These are phyloP conservation scores for Lasiosphaeria hispida DNA, from an alignment of 495 filamentous ascomycete genomes.

Conservation along the genomic window DNA sequence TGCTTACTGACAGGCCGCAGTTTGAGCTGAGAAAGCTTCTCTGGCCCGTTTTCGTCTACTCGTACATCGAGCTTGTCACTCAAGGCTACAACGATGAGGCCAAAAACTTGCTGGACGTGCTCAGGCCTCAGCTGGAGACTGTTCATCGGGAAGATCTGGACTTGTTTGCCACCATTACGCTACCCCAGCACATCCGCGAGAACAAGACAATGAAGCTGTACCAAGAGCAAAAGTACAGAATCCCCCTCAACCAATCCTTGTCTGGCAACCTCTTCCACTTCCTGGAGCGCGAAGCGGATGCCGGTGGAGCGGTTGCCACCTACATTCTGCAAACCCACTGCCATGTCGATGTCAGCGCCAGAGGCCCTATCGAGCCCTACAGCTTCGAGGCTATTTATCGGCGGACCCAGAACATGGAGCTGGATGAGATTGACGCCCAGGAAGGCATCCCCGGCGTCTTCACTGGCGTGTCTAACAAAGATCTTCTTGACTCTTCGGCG, in stretches of 20 bases:
- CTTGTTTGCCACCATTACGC: conserved; percentile 60
- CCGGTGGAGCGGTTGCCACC: conserved; percentile 73
- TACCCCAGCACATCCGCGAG: conserved; percentile 73
- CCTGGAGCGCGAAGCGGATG: conserved; percentile 75
- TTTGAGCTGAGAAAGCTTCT: conserved; percentile 82
- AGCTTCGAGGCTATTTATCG: conserved; percentile 80
- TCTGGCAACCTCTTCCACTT: conserved; percentile 81
- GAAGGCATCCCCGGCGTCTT: conserved; percentile 93
- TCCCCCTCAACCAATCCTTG: conserved; percentile 78
- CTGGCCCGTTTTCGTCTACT: conserved; percentile 94
- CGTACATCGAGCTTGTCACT: conserved; percentile 77
- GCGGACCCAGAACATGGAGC: conserved; percentile 46
- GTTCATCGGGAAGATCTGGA: conserved; percentile 76
- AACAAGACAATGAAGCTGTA: conserved; percentile 74
- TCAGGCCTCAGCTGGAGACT: conserved; percentile 66
- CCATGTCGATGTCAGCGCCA: conserved; percentile 68
- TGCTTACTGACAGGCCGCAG: conserved; percentile 44
- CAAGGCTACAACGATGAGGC: conserved; percentile 68
- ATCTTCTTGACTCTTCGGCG: conserved; percentile 55
- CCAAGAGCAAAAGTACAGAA: conserved; percentile 74
- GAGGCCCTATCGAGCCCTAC: conserved; percentile 71
- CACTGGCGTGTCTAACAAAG: conserved; percentile 76
- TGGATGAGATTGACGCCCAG: conserved; percentile 74
- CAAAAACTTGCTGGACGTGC: conserved; percentile 64
- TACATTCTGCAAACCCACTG: conserved; percentile 72